Evolutionary conservation across 2,329 filamentous ascomycete species (phyloP).

Genomic region (Peltaster fructicola): DNA sequence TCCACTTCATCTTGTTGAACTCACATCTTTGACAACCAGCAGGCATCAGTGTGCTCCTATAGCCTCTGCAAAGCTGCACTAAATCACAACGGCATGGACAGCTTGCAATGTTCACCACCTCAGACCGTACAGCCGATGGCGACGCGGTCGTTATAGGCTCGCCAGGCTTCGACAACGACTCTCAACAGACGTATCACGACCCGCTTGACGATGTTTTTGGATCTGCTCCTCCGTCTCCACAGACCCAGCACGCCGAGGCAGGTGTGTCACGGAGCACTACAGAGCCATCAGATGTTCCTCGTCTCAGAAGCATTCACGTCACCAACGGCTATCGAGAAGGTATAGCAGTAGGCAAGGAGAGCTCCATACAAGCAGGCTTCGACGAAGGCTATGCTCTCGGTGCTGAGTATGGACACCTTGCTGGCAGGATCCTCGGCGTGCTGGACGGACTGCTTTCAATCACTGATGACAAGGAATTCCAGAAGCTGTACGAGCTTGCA

Average conservation of each 20-base stretch:
- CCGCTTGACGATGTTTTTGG: conserved; percentile 31
- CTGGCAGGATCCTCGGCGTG: conserved; percentile 58
- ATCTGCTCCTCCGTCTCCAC: conserved; percentile 24
- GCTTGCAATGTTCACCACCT: no score
- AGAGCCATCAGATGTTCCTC: conserved; percentile 51
- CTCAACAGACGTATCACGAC: conserved; percentile 6
- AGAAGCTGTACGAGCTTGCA: conserved; percentile 14
- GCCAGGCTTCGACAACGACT: conserved; percentile 3
- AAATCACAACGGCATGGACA: no score
- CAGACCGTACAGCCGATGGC: no score
- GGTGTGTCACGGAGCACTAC: conserved; percentile 16
- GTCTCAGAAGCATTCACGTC: conserved; percentile 57
- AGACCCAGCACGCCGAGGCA: conserved; percentile 1
- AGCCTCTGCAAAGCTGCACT: no score
- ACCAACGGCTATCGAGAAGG: conserved; percentile 87
- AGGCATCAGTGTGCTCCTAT: no score
- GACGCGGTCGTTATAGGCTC: conserved; percentile 8
- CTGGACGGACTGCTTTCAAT: conserved; percentile 52
- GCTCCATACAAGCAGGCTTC: conserved; percentile 69
- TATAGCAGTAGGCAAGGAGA: conserved; percentile 55
- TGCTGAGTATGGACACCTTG: conserved; percentile 56
- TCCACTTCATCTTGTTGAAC: no score
- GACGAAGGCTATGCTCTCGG: conserved; percentile 81
- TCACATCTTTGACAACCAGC: no score
- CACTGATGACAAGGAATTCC: conserved; percentile 12